These are phyloP conservation scores for Takashimella koratensis DNA, from an alignment of 1,284 basidiomycete genomes.

Conservation along the genomic window DNA sequence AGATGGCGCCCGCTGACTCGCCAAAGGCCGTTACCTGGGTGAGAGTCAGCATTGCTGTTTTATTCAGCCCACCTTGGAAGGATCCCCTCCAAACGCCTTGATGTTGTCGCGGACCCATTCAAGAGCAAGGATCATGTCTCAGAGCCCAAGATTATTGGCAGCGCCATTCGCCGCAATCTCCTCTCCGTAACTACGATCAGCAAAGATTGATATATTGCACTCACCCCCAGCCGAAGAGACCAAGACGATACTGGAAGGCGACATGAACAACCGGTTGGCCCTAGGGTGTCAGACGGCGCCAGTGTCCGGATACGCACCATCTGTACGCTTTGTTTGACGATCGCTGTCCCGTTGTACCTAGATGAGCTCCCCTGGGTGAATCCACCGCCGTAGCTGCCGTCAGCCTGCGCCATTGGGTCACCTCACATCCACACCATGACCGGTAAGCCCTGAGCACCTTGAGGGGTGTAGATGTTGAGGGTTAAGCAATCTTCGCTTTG, in stretches of 20 bases:
- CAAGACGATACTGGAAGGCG: slow-evolving; percentile 51
- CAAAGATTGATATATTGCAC: background rate
- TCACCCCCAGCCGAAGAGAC: slow-evolving; percentile 50
- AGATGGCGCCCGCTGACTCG: slow-evolving; percentile 47
- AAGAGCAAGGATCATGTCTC: slow-evolving; percentile 51
- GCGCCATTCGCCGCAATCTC: slow-evolving; percentile 37
- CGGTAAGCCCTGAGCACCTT: slow-evolving; percentile 31
- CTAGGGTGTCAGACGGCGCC: slow-evolving; percentile 11
- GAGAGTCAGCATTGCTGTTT: background rate
- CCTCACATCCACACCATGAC: slow-evolving; percentile 36
- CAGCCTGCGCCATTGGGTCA: background rate
- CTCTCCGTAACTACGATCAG: slow-evolving; percentile 23
- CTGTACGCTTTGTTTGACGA: slow-evolving; percentile 12
- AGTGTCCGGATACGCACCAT: slow-evolving; percentile 4
- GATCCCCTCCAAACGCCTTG: slow-evolving; percentile 53
- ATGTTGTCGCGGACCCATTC: slow-evolving; percentile 54
- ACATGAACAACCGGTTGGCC: slow-evolving; percentile 48
- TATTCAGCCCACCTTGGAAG: slow-evolving; percentile 27
- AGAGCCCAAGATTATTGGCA: slow-evolving; percentile 45
- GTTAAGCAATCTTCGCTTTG: slow-evolving; percentile 49
- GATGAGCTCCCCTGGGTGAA: slow-evolving; percentile 23
- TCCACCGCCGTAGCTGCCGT: slow-evolving; percentile 40
- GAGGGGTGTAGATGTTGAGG: slow-evolving; percentile 44
- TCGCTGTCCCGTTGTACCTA: slow-evolving; percentile 21
- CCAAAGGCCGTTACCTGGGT: slow-evolving; percentile 44